Base-by-base conservation (phyloP, 2,329 filamentous ascomycete species). In the Fonsecaea pedrosoi region DNA sequence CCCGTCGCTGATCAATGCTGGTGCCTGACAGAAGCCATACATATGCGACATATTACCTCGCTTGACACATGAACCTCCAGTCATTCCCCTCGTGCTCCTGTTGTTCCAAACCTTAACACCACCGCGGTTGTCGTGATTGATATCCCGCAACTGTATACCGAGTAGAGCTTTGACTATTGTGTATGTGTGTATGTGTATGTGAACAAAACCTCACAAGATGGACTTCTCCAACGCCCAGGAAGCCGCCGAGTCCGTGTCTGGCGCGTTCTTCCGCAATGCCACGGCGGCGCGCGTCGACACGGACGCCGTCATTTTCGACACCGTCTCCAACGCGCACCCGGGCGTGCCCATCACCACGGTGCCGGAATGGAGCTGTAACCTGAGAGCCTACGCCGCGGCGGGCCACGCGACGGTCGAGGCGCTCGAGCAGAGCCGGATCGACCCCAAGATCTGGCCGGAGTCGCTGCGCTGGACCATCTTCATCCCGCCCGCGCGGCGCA, bases 381-480 rank as follows among this genome's bases (percentile, higher is more conserved):
- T 82, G 12, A 76, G 79, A 30, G 73, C 77, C 45, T 83, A 82
- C 64, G 80, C 80, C 5, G 75, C 74, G 0, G 76, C 81, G 4
- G 81, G 81, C 9, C 75, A 76, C 69, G 81, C 81, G 34, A 42
- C 56, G 8, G 60, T 69, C 25, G 62, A 66, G 25, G 38, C 18
- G 18, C 30, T 38, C 30, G n/a, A 30, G 32, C 48, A 21, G 10
- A 30, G 8, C 35, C 37, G 6, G 4, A 32, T 38, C 30, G 54
- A 13, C 30, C 54, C 30, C 21, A 59, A 66, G 38, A 38, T 62
- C 9, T 68, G 54, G 50, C 69, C 69, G 15, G 40, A 65, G 3
- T 60, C 67, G 12, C 50, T 73, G n/a, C 68, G 66, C 60, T 72
- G 70, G 70, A 66, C 64, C 4, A 0, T 66, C 6, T 73, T 68